phyloP scores from a whole-genome alignment of 2,329 filamentous ascomycete genomes.

The Venturia aucupariae region DNA sequence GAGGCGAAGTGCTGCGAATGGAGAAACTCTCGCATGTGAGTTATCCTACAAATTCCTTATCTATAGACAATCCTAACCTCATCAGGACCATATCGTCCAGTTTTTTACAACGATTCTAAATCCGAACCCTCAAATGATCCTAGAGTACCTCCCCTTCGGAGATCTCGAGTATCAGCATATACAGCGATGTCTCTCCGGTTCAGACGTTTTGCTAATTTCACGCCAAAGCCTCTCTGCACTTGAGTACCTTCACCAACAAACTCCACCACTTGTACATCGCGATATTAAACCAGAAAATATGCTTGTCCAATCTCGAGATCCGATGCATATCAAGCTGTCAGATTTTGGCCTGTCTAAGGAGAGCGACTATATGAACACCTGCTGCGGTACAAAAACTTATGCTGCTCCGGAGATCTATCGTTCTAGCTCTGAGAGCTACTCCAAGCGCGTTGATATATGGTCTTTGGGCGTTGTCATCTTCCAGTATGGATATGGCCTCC shows the following conservation, averaged over 20 bases:
- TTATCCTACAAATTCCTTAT: background rate
- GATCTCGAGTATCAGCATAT: conserved; percentile 11
- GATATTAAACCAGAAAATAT: conserved; percentile 18
- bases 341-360: conserved; percentile 17
- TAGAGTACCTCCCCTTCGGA: conserved; percentile 12
- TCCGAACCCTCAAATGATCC: background rate
- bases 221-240: conserved; percentile 15
- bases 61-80: background rate
- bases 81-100: background rate
- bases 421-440: conserved; percentile 10
- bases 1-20: background rate
- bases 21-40: background rate
- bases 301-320: conserved; percentile 15
- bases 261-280: conserved; percentile 13
- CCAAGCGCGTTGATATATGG: conserved; percentile 16
- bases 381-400: conserved; percentile 15
- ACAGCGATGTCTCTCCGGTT: background rate
- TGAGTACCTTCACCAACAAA: conserved; percentile 12
- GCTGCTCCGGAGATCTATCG: conserved; percentile 15
- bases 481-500: background rate
- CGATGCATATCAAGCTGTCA: conserved; percentile 16
- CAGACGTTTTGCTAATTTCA: conserved; percentile 7
- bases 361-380: conserved; percentile 10
- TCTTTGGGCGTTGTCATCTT: conserved; percentile 16
- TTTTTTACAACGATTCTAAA: background rate